Conservation (phyloP, 345 rosid genomes). For the Hirschfeldia incana region DNA sequence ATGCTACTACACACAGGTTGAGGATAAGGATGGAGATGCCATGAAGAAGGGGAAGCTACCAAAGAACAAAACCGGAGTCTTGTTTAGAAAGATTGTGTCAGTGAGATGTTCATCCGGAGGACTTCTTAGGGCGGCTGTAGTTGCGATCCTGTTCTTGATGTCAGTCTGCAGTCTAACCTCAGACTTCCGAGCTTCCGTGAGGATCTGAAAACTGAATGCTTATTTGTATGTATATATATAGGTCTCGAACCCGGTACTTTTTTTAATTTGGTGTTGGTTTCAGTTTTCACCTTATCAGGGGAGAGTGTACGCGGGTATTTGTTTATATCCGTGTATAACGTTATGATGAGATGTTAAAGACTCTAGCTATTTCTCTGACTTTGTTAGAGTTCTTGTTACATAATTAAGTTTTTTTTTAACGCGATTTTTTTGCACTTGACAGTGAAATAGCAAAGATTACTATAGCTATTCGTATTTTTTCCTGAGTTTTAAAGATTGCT, state of each 20-base stretch:
- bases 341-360: neutral
- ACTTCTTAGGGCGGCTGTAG: slow-evolving; percentile 44
- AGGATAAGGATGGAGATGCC: neutral
- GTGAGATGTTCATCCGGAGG: slow-evolving; percentile 28
- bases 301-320: neutral
- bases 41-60: slow-evolving; percentile 25
- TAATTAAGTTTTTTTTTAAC: neutral
- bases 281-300: neutral
- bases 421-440: neutral
- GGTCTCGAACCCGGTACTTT: neutral
- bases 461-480: neutral
- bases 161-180: slow-evolving; percentile 39
- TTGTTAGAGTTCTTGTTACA: neutral
- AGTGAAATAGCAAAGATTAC: neutral
- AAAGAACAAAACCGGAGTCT: slow-evolving; percentile 8
- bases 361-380: neutral
- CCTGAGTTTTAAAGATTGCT: neutral
- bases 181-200: slow-evolving; percentile 12
- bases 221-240: neutral
- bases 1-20: slow-evolving; percentile 33
- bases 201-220: slow-evolving; percentile 15
- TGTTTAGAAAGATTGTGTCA: slow-evolving; percentile 26
- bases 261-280: neutral
- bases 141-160: slow-evolving; percentile 46
- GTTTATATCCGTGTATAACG: neutral